Base-by-base conservation (phyloP, 2,329 filamentous ascomycete genomes). In the Pseudogymnoascus destructans region DNA sequence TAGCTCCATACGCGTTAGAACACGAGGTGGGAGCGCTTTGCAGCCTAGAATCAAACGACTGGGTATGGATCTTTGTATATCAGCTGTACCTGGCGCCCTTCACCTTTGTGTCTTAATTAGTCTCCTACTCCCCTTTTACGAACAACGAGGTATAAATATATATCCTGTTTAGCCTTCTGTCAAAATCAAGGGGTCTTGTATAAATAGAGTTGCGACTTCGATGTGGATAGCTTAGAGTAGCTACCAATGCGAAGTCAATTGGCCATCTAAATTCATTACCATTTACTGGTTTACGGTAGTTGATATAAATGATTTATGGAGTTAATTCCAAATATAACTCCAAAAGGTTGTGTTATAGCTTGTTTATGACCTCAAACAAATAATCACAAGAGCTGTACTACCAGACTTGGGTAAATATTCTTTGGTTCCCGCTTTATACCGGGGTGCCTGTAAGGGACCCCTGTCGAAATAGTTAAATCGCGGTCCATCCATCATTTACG, bases 11-110 rank as follows among this genome's bases (percentile, higher is more conserved):
- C 13, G 25, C 25, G 46, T 52, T 19, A 30, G n/a, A 52, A 13
- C 25, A 9, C 32, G 25, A 52, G 25, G n/a, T 17, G 10, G 46
- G 25, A 52, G 25, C 46, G 46, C 5, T 30, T 19, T 52, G 46
- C 46, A 19, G 46, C 25, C 46, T 5, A 7, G 10, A 52, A 52
- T 52, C 46, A 11, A 52, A 52, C 25, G 25, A 11, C 46, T 52
- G 46, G 25, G 35, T 17, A 62, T 55, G 57, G 63, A 61, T 62
- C 62, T 60, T 32, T 67, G 65, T 67, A 68, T 57, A 68, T 63
- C 62, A 66, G 59, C 62, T 38, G 54, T 56, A 59, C 55, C 61
- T 57, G 55, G 61, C 59, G 60, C 60, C 32, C 32, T 56, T 56
- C 54, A 56, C 23, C 32, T 56, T 52, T 64, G 65, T 58, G 57